Evolutionary conservation across 345 rosid genomes (phyloP).

Genomic region (Alliaria petiolata): DNA sequence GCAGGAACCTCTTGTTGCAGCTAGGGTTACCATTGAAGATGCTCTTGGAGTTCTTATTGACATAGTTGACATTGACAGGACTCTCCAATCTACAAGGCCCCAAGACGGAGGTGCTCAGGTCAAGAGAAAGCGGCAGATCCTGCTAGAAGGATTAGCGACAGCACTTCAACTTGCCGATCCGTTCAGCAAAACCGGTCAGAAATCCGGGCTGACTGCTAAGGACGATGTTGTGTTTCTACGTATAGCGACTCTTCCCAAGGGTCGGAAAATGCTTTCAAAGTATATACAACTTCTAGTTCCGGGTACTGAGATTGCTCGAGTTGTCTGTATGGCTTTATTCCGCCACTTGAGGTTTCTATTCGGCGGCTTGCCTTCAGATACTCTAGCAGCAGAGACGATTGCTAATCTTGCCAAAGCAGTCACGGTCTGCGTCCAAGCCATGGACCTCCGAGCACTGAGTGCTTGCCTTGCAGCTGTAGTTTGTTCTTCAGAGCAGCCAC

Average conservation of each 20-base stretch:
- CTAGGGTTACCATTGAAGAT: slow-evolving; percentile 92
- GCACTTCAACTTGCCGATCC: slow-evolving; percentile 94
- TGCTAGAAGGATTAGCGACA: slow-evolving; percentile 86
- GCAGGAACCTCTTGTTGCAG: slow-evolving; percentile 96
- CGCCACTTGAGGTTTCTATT: slow-evolving; percentile 90
- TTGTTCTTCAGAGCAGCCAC: slow-evolving; percentile 97
- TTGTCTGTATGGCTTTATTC: slow-evolving; percentile 92
- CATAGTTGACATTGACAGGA: slow-evolving; percentile 88
- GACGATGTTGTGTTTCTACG: slow-evolving; percentile 84
- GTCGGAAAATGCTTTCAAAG: slow-evolving; percentile 67
- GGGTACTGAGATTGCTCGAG: slow-evolving; percentile 80
- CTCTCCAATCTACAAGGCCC: slow-evolving; percentile 58
- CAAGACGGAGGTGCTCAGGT: slow-evolving; percentile 89
- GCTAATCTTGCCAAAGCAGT: slow-evolving; percentile 64
- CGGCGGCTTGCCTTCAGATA: slow-evolving; percentile 78
- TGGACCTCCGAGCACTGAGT: slow-evolving; percentile 93
- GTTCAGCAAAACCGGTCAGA: slow-evolving; percentile 59
- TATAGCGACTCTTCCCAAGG: slow-evolving; percentile 82
- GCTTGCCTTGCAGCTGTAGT: slow-evolving; percentile 97
- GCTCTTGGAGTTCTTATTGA: slow-evolving; percentile 67
- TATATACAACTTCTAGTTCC: slow-evolving; percentile 83
- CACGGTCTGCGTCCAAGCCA: slow-evolving; percentile 57
- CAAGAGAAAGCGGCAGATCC: slow-evolving; percentile 62
- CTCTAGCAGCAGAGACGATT: slow-evolving; percentile 62
- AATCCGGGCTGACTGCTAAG: slow-evolving; percentile 54